Evolutionary conservation across 2,329 filamentous ascomycete species (phyloP), one percentile per base, ranked within the genome.

Genomic region (Trichoderma sp.): DNA sequence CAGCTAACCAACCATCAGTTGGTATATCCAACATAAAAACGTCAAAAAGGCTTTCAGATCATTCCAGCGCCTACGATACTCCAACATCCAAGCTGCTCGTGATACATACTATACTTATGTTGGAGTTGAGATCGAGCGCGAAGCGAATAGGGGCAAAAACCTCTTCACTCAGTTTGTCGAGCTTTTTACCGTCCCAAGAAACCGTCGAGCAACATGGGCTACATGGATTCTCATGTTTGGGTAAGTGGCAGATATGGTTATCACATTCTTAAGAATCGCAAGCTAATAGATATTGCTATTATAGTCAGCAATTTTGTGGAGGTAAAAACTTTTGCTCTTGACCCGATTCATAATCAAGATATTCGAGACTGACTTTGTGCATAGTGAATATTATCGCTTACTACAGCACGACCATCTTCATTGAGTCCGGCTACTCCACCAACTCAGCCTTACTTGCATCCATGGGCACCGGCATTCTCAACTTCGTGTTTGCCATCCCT

Each of bases 201-300:
- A 88, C 5, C 82, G 86, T 12, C 83, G 87, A 34, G 91, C 91
- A 1, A 91, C 88, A 2, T 83, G 88, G 47, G 90, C 90, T 3
- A 88, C 89, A 0, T 88, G 86, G 73, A 86, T 86, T 0, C 88
- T 92, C 72, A 92, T 93, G 71, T 87, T 88, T 70, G 82, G 80
- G 66, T 68, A 61, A 68, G 66, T 50, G 15, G 26, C 6, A 28
- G 30, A 13, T 6, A 13, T 23, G 15, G 20, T 23, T 6, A 15
- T 39, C 3, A 39, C 12, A 9, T 1, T 34, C 7, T 34, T 1
- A n/a, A 8, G 28, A 12, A 1, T n/a, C 8, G 9, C 13, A 26
- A n/a, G 26, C 55, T 68, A 13, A 68, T 17, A 0, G 12, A 12
- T 4, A 20, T n/a, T 26, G n/a, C 39, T 6, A 6, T 28, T 15